Conservation (phyloP, 1,284 basidiomycete genomes). For the Golubevia sp. region DNA sequence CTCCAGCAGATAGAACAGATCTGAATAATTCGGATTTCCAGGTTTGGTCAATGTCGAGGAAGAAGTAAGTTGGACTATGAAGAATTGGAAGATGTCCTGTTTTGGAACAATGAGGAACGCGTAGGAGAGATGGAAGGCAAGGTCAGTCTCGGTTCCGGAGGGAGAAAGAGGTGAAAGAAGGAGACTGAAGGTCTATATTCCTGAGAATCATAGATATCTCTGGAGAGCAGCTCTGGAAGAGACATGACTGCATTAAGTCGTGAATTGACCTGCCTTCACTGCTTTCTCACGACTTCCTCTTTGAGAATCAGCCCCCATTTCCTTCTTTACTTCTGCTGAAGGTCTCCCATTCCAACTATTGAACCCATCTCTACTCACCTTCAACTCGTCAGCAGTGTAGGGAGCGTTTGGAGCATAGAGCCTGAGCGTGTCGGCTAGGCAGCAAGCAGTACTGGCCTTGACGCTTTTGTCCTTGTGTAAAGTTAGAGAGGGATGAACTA, state of each 20-base stretch:
- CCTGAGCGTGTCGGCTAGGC: conserved; percentile 87
- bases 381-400: conserved; percentile 81
- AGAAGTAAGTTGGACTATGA: conserved; percentile 62
- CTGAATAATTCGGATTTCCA: conserved; percentile 28
- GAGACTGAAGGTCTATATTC: conserved; percentile 60
- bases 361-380: conserved; percentile 54
- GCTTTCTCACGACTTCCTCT: too few relatives aligned
- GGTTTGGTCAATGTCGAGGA: conserved; percentile 35
- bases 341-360: background rate
- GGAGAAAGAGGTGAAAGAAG: conserved; percentile 63
- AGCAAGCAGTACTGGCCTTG: conserved; percentile 90
- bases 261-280: too few relatives aligned
- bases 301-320: too few relatives aligned
- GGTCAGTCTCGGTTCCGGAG: conserved; percentile 74
- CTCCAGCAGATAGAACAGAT: conserved; percentile 77
- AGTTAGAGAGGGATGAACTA: conserved; percentile 78
- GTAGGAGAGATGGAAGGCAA: background rate
- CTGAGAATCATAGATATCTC: conserved; percentile 92
- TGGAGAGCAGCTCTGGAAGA: too few relatives aligned
- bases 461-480: conserved; percentile 93
- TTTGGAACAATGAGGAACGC: background rate
- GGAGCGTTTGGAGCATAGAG: conserved; percentile 97
- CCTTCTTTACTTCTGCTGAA: background rate
- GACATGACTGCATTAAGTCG: too few relatives aligned
- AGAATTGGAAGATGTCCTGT: conserved; percentile 66